Conservation (phyloP, 2,329 filamentous ascomycete genomes). For the Diaporthe humulicola region DNA sequence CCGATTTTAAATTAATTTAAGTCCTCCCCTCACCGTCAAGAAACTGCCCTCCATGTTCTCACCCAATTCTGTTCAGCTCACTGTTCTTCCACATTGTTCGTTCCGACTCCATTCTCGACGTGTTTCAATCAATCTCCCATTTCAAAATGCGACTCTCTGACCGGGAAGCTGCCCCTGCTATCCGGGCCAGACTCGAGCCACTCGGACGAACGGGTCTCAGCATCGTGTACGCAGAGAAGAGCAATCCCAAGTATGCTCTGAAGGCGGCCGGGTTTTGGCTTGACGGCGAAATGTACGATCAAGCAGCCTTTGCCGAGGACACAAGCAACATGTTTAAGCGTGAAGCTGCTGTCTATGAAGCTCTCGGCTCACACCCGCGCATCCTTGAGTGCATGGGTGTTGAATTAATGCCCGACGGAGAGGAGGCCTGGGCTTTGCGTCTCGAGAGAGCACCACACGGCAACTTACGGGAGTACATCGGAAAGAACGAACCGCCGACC, state of each 20-base stretch:
- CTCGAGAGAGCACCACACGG: neutral
- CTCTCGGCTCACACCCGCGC: neutral
- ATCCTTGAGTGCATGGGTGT: slow-evolving; percentile 1
- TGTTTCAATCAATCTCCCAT: slow-evolving; percentile 1
- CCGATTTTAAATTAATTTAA: no score
- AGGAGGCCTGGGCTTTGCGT: neutral
- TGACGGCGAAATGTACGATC: slow-evolving; percentile 1
- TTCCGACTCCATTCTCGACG: neutral
- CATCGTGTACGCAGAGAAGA: slow-evolving; percentile 1
- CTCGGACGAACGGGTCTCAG: neutral
- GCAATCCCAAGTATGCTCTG: slow-evolving; percentile 1
- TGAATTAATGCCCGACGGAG: slow-evolving; percentile 1
- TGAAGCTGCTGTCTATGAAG: neutral
- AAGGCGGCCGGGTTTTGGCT: neutral
- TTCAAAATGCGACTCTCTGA: neutral
- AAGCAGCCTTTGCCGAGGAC: neutral
- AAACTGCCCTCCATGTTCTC: neutral
- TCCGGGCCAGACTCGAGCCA: neutral
- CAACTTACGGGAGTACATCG: neutral
- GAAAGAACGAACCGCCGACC: neutral
- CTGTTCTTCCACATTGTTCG: neutral
- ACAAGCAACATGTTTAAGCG: slow-evolving; percentile 1
- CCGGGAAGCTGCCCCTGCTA: neutral
- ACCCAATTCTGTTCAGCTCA: neutral
- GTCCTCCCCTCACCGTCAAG: neutral